phyloP scores from a whole-genome alignment of 2,329 filamentous ascomycete genomes.

The Leptographium radiaticola region DNA sequence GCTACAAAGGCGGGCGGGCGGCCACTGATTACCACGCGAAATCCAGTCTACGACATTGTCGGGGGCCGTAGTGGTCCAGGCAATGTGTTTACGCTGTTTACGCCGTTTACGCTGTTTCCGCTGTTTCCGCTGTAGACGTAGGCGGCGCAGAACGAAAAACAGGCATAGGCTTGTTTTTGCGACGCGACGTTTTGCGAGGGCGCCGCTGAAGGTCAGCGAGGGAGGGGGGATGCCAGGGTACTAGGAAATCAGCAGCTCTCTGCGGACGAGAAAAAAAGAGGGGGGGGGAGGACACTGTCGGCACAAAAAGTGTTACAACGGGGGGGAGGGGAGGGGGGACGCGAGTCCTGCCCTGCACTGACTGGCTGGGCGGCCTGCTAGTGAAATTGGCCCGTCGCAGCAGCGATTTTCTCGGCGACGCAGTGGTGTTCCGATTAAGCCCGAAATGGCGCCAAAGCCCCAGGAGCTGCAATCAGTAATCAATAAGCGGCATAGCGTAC shows the following conservation, averaged over 20 bases:
- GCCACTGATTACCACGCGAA: too few relatives aligned
- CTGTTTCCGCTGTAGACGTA: too few relatives aligned
- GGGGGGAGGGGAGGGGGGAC: not conserved
- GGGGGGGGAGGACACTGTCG: not conserved
- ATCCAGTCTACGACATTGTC: too few relatives aligned
- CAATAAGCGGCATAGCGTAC: slow-evolving; percentile 3
- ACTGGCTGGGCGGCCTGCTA: not conserved
- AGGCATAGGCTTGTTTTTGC: too few relatives aligned
- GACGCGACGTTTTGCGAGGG: too few relatives aligned
- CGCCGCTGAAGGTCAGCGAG: not conserved
- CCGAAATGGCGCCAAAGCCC: not conserved
- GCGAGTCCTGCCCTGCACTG: not conserved
- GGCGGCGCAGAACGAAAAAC: too few relatives aligned
- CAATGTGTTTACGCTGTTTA: too few relatives aligned
- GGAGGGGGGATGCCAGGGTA: slow-evolving; percentile 9
- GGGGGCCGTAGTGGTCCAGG: too few relatives aligned
- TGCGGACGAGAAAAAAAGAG: not conserved
- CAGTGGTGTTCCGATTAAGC: slow-evolving; percentile 1
- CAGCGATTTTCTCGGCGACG: not conserved
- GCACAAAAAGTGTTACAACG: not conserved
- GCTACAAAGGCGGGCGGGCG: too few relatives aligned
- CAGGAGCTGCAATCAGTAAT: slow-evolving; percentile 1
- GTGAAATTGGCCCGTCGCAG: not conserved
- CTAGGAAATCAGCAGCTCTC: slow-evolving; percentile 6
- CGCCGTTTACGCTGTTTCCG: too few relatives aligned